A percentile compares a stretch with the other conserved stretches of the same genome.
phyloP scores from a whole-genome alignment of 2,329 filamentous ascomycete genomes.

The Alternaria sp. region DNA sequence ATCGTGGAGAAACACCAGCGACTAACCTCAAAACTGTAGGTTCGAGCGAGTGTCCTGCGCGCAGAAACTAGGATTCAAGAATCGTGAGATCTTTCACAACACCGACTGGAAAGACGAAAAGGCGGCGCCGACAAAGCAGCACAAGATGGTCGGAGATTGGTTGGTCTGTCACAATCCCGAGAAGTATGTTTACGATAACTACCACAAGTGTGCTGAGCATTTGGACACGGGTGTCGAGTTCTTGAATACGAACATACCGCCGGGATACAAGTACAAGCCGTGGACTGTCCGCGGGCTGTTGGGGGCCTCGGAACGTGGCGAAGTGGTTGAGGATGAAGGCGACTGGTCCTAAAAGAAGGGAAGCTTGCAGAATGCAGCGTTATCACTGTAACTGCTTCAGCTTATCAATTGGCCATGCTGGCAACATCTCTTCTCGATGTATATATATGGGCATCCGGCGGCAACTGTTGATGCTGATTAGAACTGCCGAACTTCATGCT shows the following conservation, averaged over 20 bases:
- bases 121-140: conserved; percentile 3
- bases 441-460: conserved; percentile 29
- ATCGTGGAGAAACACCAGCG: neutral
- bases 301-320: conserved; percentile 1
- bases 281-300: conserved; percentile 8
- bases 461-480: conserved; percentile 49
- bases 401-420: conserved; percentile 28
- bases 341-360: neutral
- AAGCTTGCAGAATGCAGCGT: neutral
- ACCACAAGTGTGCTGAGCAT: conserved; percentile 1
- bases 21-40: neutral
- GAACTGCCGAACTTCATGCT: conserved; percentile 51
- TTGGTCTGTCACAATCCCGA: conserved; percentile 11
- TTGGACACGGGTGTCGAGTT: neutral
- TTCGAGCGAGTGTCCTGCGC: conserved; percentile 14
- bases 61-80: conserved; percentile 16
- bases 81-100: conserved; percentile 6
- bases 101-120: conserved; percentile 2
- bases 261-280: neutral
- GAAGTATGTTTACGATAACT: conserved; percentile 13
- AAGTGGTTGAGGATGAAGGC: neutral
- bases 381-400: neutral
- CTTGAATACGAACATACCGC: conserved; percentile 6
- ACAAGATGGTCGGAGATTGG: conserved; percentile 7
- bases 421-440: conserved; percentile 35